Conservation (phyloP, 129 eudicot genomes). For the Apium graveolens region DNA sequence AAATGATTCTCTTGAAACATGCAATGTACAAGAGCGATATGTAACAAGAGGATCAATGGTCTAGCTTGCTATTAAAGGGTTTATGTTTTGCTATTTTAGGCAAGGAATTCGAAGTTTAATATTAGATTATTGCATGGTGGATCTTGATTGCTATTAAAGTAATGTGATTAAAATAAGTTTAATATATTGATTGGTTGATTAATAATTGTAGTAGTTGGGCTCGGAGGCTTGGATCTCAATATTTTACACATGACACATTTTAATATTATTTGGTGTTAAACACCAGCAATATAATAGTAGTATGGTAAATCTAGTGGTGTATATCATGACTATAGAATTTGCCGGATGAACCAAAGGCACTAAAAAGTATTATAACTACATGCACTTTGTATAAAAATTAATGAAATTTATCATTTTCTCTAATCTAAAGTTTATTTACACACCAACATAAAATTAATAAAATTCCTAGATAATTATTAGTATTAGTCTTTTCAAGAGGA, state of each 20-base stretch:
- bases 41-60: background rate
- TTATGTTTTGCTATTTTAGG: constrained; percentile 5
- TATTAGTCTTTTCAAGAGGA: too few species aligned
- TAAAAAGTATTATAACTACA: too few species aligned
- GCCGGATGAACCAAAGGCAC: background rate
- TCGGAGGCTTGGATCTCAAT: background rate
- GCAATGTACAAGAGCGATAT: background rate
- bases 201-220: background rate
- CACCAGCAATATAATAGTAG: background rate
- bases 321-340: background rate
- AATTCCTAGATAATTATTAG: too few species aligned
- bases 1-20: background rate
- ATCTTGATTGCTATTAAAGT: background rate
- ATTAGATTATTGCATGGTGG: background rate
- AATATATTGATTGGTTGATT: background rate
- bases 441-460: too few species aligned
- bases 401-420: too few species aligned
- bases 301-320: background rate
- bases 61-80: background rate
- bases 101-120: background rate
- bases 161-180: background rate
- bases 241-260: background rate
- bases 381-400: too few species aligned
- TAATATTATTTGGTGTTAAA: background rate
- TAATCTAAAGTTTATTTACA: too few species aligned